Percentiles rank a stretch among this genome's conserved stretches.
Conservation (phyloP, 75 land plant species). For the Cryptomeria japonica region DNA sequence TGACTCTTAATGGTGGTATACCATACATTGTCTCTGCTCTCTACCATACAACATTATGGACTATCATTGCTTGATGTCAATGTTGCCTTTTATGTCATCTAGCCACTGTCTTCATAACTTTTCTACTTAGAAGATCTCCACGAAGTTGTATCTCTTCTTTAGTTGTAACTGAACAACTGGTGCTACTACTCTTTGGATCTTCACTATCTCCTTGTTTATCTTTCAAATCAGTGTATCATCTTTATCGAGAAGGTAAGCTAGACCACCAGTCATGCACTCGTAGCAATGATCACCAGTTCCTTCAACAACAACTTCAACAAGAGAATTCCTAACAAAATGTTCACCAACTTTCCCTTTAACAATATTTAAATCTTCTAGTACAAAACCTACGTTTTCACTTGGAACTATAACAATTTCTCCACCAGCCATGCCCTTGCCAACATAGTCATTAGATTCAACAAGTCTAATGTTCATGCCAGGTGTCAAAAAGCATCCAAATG, state of each 20-base stretch:
- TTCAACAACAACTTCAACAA: slow-evolving; percentile 89
- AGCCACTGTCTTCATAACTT: too few species aligned
- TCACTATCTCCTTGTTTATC: slow-evolving; percentile 96
- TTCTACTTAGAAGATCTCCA: too few species aligned
- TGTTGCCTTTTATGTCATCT: too few species aligned
- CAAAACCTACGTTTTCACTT: slow-evolving; percentile 60
- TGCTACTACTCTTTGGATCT: slow-evolving; percentile 87
- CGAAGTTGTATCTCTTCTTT: slow-evolving; percentile 16
- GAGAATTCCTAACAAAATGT: slow-evolving; percentile 92
- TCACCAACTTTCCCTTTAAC: slow-evolving; percentile 97
- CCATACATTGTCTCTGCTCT: too few species aligned
- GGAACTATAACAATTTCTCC: slow-evolving; percentile 90
- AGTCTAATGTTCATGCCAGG: slow-evolving; percentile 81
- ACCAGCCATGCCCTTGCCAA: slow-evolving; percentile 99
- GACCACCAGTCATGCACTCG: slow-evolving; percentile 86
- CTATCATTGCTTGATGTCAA: too few species aligned
- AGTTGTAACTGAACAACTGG: slow-evolving; percentile 92
- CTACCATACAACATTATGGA: too few species aligned
- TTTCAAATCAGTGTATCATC: slow-evolving; percentile 82
- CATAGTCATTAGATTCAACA: slow-evolving; percentile 95
- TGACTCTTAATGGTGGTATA: too few species aligned
- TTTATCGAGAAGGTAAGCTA: slow-evolving; percentile 91
- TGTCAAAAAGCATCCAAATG: slow-evolving; percentile 47
- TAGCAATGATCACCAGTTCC: slow-evolving; percentile 81
- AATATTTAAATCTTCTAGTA: slow-evolving; percentile 83